Conservation (phyloP, 768 basidiomycete genomes). For the Leccinum sublutescens region DNA sequence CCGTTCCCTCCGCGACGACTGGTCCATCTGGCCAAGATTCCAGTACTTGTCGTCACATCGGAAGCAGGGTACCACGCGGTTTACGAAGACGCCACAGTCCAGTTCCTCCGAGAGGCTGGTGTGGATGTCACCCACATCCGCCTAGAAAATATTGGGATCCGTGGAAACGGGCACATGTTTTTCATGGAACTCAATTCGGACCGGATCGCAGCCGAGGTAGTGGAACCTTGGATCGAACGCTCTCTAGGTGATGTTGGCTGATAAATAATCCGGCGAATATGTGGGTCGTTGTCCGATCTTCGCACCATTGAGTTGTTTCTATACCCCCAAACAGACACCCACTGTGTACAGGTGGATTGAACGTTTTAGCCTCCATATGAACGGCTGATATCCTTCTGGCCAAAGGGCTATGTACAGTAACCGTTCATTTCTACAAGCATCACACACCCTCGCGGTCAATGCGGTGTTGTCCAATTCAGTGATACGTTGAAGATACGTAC, state of each 20-base stretch:
- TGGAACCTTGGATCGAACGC: constrained; percentile 39
- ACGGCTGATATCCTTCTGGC: not conserved
- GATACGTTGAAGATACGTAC: not conserved
- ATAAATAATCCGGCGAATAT: not conserved
- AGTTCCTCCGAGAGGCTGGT: constrained; percentile 44
- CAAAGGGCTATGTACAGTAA: not conserved
- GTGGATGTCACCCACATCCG: constrained; percentile 42
- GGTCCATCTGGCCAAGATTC: constrained; percentile 41
- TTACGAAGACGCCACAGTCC: constrained; percentile 46
- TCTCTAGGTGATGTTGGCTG: constrained; percentile 7
- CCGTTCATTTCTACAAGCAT: not conserved
- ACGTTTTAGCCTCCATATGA: not conserved
- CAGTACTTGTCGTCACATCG: constrained; percentile 48
- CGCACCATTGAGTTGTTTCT: not conserved
- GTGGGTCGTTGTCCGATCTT: not conserved
- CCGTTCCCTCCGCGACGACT: constrained; percentile 41
- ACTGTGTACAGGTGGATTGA: not conserved
- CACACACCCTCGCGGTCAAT: not conserved
- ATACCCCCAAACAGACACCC: not conserved
- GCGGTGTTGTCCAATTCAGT: not conserved
- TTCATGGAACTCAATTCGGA: constrained; percentile 53
- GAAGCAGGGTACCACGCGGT: constrained; percentile 50
- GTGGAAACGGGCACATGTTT: constrained; percentile 56
- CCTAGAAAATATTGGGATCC: constrained; percentile 44
- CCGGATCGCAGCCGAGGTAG: constrained; percentile 40